A percentile compares a stretch with the other conserved stretches of the same genome.
phyloP scores from a whole-genome alignment of 148 eudicot species.

The Nyssa sinensis region DNA sequence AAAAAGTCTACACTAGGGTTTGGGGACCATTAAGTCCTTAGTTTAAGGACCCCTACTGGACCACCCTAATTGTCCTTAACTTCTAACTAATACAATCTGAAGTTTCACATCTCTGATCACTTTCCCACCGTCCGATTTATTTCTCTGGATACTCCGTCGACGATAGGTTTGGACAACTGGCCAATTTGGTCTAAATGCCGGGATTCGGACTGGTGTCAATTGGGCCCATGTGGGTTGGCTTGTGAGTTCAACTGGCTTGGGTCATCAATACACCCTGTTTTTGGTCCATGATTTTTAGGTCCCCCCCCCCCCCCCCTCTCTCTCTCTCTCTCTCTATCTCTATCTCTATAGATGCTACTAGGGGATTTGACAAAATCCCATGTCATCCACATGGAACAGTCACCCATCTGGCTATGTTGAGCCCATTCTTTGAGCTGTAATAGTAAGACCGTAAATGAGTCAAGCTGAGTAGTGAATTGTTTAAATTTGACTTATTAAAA shows the following conservation, averaged over 20 bases:
- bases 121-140: not conserved
- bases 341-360: too few species aligned
- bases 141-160: not conserved
- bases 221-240: constrained; percentile 24
- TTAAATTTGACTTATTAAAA: too few species aligned
- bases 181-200: too few species aligned
- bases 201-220: constrained; percentile 11
- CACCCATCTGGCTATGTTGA: too few species aligned
- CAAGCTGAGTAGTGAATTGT: too few species aligned
- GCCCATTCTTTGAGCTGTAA: too few species aligned
- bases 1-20: not conserved
- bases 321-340: too few species aligned
- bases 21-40: constrained; percentile 14
- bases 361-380: too few species aligned
- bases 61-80: constrained; percentile 10
- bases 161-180: not conserved
- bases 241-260: constrained; percentile 18
- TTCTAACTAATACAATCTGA: too few species aligned
- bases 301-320: constrained; percentile 18
- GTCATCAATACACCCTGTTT: constrained; percentile 2
- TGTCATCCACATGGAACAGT: too few species aligned
- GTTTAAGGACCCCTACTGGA: constrained; percentile 1
- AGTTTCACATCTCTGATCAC: not conserved
- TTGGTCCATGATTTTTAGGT: constrained; percentile 26
- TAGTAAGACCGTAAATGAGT: too few species aligned